Conservation (phyloP, 2,329 filamentous ascomycete species). For the Gaeumannomyces tritici region DNA sequence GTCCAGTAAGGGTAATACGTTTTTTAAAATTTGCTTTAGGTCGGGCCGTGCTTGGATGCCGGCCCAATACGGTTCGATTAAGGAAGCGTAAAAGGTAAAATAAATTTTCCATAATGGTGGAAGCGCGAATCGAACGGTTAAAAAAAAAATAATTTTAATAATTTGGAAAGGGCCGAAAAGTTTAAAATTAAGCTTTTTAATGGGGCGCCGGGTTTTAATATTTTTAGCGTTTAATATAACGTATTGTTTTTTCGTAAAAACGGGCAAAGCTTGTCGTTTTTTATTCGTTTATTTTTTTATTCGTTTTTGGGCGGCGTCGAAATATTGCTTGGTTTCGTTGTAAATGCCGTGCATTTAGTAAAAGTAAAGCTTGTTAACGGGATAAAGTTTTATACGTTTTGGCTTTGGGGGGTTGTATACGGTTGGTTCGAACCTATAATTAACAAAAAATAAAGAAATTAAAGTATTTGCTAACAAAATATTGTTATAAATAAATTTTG, state of each 20-base stretch:
- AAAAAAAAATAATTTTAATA: neutral
- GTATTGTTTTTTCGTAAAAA: neutral
- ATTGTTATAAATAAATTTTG: neutral
- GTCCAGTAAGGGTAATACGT: neutral
- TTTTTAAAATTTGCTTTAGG: neutral
- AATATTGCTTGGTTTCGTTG: neutral
- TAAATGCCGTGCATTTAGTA: neutral
- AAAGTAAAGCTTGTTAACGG: neutral
- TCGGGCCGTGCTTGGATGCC: neutral
- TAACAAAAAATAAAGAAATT: neutral
- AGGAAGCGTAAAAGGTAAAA: neutral
- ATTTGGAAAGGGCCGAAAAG: neutral
- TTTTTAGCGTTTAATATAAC: neutral
- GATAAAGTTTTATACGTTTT: neutral
- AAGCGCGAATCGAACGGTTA: neutral
- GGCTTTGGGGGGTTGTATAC: neutral
- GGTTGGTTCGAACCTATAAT: neutral
- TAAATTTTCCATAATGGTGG: neutral
- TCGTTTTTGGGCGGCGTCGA: neutral
- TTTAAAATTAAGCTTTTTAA: neutral
- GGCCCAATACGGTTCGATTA: neutral
- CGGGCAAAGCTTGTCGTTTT: too few species aligned
- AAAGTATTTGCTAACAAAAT: neutral
- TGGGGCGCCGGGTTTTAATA: neutral
- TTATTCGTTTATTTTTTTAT: neutral